Evolutionary conservation across 805 yeast species (phyloP).

Genomic region (Wickerhamomyces bisporus): DNA sequence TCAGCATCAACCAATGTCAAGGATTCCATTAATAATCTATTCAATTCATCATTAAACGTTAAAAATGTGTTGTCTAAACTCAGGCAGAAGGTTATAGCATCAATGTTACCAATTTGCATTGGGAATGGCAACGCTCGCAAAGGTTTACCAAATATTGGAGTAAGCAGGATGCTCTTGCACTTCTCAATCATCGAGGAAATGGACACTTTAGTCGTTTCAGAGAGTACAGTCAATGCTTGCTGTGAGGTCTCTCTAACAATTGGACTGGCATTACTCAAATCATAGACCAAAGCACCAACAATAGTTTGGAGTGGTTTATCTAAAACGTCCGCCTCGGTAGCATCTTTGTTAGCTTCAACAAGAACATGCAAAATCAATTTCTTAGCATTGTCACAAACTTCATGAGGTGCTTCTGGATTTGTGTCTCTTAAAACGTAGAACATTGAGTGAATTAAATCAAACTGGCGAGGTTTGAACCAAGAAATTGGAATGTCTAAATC

Average conservation of each 20-base stretch:
- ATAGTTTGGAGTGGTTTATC: constrained; percentile 75
- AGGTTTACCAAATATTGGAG: constrained; percentile 97
- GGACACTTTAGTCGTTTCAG: constrained; percentile 66
- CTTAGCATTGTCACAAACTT: constrained; percentile 69
- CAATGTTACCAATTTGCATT: constrained; percentile 97
- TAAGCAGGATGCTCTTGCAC: constrained; percentile 73
- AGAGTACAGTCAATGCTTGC: constrained; percentile 56
- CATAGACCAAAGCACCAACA: constrained; percentile 86
- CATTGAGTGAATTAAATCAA: constrained; percentile 80
- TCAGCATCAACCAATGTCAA: constrained; percentile 95
- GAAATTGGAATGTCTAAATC: constrained; percentile 62
- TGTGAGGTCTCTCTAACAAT: constrained; percentile 81
- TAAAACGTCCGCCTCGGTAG: constrained; percentile 55
- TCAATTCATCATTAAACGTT: constrained; percentile 84
- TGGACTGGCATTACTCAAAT: constrained; percentile 82
- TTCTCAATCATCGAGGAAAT: constrained; percentile 74
- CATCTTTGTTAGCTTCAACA: constrained; percentile 56
- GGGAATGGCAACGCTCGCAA: constrained; percentile 95
- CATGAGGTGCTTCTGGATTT: constrained; percentile 79
- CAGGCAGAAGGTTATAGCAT: constrained; percentile 91
- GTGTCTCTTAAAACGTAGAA: constrained; percentile 89
- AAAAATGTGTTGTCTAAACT: constrained; percentile 75
- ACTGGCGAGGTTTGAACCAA: constrained; percentile 74
- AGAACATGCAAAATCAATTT: constrained; percentile 60
- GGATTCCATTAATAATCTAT: constrained; percentile 81